Base-by-base conservation (phyloP, 495 filamentous ascomycete genomes). In the Lophium mytilinum region DNA sequence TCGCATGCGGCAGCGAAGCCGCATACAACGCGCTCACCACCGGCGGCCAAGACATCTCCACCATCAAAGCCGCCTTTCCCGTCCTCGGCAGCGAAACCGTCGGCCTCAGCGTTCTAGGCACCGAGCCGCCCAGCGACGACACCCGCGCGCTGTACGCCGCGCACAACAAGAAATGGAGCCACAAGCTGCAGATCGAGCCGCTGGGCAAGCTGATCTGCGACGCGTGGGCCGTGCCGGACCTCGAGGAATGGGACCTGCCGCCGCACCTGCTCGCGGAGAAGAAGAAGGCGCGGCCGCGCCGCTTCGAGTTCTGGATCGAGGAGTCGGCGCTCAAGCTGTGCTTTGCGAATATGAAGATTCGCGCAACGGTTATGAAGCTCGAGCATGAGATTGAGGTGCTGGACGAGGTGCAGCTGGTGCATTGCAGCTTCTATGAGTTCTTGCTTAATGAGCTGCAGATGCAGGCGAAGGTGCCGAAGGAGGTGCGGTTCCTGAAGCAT, bases 331-430 rank as follows among this genome's bases (percentile, higher is more conserved):
- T 96, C 17, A 58, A 73, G 30, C 72, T 78, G 46, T 79, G 84
- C 56, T 83, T 81, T 60, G 73, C 80, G 0, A 89, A 90, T 1
- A 83, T 95, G 83, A 95, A 94, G 72, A 67, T 96, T 14, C 75
- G 78, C 35, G 73, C 81, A 5, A 69, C 66, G 8, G 77, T 95
- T 14, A 83, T 81, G 67, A 75, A 47, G 37, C 46, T 65, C n/a
- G 37, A 46, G 11, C 18, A 51, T 17, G 62, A 53, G 8, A 57
- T 65, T 17, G 50, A 30, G 11, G 55, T 65, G 18, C 43, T 65
- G 21, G 62, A 65, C 30, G 12, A 35, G 3, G 58, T 61, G 24
- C 1, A 10, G 12, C 10, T 18, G 12, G 43, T 47, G 43, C 43
- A 47, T 21, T 47, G 43, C n/a, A 18, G 73, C 3, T 78, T 78